Percentiles rank a stretch among this genome's conserved stretches.
These are phyloP conservation scores for Trichoderma hamatum DNA, from an alignment of 2,329 filamentous ascomycete species.

Conservation along the genomic window DNA sequence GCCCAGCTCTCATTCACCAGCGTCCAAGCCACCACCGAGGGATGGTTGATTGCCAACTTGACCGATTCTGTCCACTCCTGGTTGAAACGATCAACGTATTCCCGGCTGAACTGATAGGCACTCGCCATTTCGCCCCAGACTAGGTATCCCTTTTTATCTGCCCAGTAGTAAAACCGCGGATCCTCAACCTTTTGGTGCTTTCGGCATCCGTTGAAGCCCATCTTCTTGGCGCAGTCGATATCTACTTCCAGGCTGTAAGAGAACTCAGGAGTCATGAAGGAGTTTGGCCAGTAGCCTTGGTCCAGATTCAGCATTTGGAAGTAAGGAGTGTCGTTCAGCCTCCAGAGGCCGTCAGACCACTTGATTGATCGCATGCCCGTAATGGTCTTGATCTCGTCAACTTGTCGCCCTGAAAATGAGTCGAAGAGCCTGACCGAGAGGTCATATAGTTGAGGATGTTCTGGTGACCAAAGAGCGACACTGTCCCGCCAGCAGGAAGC, in stretches of 20 bases:
- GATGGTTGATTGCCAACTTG: slow-evolving; percentile 66
- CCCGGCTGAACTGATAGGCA: slow-evolving; percentile 62
- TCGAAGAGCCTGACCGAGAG: slow-evolving; percentile 57
- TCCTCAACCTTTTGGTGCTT: slow-evolving; percentile 69
- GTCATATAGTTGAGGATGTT: slow-evolving; percentile 60
- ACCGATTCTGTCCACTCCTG: slow-evolving; percentile 67
- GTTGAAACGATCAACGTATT: slow-evolving; percentile 63
- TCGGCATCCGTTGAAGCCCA: slow-evolving; percentile 67
- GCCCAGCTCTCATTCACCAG: slow-evolving; percentile 68
- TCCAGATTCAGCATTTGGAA: slow-evolving; percentile 65
- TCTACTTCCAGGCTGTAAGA: slow-evolving; percentile 51
- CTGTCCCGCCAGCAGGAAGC: slow-evolving; percentile 53
- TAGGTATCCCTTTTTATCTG: slow-evolving; percentile 61
- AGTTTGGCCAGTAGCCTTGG: slow-evolving; percentile 66
- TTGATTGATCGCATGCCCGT: slow-evolving; percentile 63
- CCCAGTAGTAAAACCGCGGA: slow-evolving; percentile 63
- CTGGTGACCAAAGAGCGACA: slow-evolving; percentile 65
- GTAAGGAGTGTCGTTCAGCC: slow-evolving; percentile 60
- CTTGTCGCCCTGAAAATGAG: slow-evolving; percentile 38
- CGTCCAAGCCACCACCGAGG: slow-evolving; percentile 67
- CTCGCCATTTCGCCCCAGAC: slow-evolving; percentile 69
- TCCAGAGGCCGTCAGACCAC: slow-evolving; percentile 64
- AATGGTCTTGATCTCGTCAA: slow-evolving; percentile 62
- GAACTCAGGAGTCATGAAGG: slow-evolving; percentile 61
- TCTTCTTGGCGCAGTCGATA: slow-evolving; percentile 59